Evolutionary conservation across 306 rosid species (phyloP), one percentile per base, ranked within the genome.

Genomic region (Geum urbanum): DNA sequence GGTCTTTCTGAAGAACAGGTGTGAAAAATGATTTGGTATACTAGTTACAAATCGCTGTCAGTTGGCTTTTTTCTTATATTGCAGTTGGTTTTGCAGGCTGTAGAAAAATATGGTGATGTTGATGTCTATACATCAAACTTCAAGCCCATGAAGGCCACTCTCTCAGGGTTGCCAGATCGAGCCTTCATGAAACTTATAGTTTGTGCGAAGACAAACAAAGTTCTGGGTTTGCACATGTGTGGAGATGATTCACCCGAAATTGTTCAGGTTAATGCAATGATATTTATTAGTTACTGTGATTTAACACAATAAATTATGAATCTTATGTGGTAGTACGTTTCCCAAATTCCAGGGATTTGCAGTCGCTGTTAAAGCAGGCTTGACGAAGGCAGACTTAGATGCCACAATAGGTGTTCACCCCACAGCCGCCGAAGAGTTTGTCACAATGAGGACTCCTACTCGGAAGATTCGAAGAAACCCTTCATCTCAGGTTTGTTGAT

Each of bases 1-100:
- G 99, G 99, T 74, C 92, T 89, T 72, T 74, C 87, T 2, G 97
- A 95, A 86, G 99, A 95, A 75, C 92, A 87, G 96, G 99, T 91
- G 66, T 74, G 48, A 49, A 74, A 53, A 43, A 48, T 62, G 50
- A 37, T 67, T 54, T 72, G 63, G 19, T 6, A 43, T 73, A 77
- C 73, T 61, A 59, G n/a, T 37, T 53, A 12, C 56, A 20, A 32
- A 39, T 59, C 77, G n/a, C 53, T 24, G 27, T 32, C 73, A 79
- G 60, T 64, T 27, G 43, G 73, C 49, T 52, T 14, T 53, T 74
- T 69, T 65, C 69, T 82, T 14, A 45, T 58, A 19, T 35, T 59
- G 44, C 61, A 50, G 41, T 69, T 72, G 52, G 54, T 70, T 85
- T 72, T 66, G 71, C 89, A 91, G 99, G 99, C 99, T 75, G 69